Base-by-base conservation (phyloP, 1,139 yeast genomes). In the Yamadazyma diospyri region DNA sequence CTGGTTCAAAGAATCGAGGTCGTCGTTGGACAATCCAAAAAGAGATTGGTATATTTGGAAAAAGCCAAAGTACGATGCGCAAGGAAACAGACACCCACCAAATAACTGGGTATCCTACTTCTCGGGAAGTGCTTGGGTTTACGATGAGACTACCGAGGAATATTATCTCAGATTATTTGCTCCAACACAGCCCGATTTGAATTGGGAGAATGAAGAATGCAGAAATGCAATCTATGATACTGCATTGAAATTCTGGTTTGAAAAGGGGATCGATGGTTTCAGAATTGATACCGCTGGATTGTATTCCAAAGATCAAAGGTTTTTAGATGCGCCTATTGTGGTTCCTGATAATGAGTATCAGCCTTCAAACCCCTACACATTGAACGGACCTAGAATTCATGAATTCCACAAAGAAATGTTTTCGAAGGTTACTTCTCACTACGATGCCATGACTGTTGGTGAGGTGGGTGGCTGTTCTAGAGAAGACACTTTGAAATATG, bases 31-130 rank as follows among this genome's bases (percentile, higher is more conserved):
- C 31, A 74, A 69, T 50, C 72, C 79, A 13, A 76, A 77, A 58
- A 63, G 81, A 50, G 78, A 76, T 51, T 76, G 82, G 82, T 76
- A 74, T 52, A 62, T 73, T 42, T 76, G 81, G 81, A 66, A 62
- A 40, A 66, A 69, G 25, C 67, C 79, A 16, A 61, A 53, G 38
- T 66, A 60, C 46, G 48, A 43, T 35, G 63, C 49, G 16, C 43
- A 66, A 4, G 80, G 80, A 24, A 60, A 63, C 29, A 65, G 78
- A 52, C 62, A 59, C 14, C 78, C 79, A 19, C 80, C 81, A 18
- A 76, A 71, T 57, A 76, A 76, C 53, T 76, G 81, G 81, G 43
- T 48, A 10, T 69, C 78, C 3, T 58, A 58, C 42, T 76, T 76
- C 42, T 66, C 74, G 4, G 78, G 77, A 3, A 62, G 76, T 18